Conservation (phyloP, 495 filamentous ascomycete genomes). For the Neurospora sp. region DNA sequence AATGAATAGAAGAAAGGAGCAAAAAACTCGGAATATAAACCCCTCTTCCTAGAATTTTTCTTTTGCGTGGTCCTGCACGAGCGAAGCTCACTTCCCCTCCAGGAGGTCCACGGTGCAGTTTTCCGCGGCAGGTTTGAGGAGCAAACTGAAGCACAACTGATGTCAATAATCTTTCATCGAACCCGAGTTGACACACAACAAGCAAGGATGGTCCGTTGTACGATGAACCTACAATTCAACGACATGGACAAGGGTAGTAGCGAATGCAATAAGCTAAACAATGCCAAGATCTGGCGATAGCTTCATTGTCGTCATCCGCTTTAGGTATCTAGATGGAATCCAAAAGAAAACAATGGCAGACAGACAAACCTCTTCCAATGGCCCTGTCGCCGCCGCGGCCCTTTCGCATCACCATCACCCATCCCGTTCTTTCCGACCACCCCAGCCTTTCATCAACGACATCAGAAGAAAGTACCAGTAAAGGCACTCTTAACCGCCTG, state of each 20-base stretch:
- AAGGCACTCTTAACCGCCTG: slow-evolving; percentile 32
- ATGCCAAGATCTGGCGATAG: background rate
- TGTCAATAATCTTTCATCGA: background rate
- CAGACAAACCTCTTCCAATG: background rate
- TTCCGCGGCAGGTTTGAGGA: background rate
- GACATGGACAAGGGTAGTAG: background rate
- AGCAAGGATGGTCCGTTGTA: background rate
- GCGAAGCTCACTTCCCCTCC: background rate
- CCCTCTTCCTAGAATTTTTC: background rate
- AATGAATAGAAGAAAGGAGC: background rate
- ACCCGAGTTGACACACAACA: background rate
- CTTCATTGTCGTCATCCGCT: background rate
- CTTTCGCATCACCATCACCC: background rate
- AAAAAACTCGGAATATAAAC: background rate
- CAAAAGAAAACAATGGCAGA: background rate
- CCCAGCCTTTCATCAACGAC: background rate
- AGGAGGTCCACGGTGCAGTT: background rate
- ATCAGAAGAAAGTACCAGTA: slow-evolving; percentile 18
- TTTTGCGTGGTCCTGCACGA: background rate
- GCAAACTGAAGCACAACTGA: background rate
- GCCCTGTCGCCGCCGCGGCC: background rate
- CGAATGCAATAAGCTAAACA: background rate
- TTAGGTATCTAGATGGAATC: background rate
- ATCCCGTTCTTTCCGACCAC: background rate
- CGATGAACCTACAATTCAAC: background rate